Base-by-base conservation (phyloP, 139 green algal species). In the Coccomyxa sp. region DNA sequence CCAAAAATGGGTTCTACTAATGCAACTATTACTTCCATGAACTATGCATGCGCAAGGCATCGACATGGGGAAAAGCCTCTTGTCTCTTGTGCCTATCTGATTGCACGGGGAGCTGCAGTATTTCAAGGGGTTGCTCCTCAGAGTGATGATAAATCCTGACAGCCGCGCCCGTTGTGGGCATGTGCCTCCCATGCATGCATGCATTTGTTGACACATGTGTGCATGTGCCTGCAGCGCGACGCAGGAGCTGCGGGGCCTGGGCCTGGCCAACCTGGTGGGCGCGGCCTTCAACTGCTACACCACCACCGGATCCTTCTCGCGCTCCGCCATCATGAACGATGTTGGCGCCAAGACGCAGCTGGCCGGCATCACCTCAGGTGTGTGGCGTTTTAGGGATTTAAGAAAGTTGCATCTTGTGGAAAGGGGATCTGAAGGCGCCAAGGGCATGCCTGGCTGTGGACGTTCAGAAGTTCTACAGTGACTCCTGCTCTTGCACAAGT, bases 211-310 rank as follows among this genome's bases (percentile, higher is more conserved):
- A 57, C 30, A 80, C 76, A 21, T 80, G 28, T 12, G 28, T 74
- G 67, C 12, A 57, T 28, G 13, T 58, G 51, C n/a, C 14, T 89
- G 78, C 51, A 85, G 88, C 82, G 83, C 90, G 51, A 97, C 95
- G 67, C 92, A 95, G 85, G 95, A 98, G 91, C 93, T 98, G 78
- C 81, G 93, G 9, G 95, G 90, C 25, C 84, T 98, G 79, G 95
- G 95, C 71, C 63, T 98, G 10, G 91, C 95, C 80, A 98, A 98
- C 91, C 82, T 97, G 28, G 86, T 91, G 12, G 95, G 95, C 59
- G 88, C 95, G 23, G 78, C 88, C 23, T 98, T 97, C 88, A 93
- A 91, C 83, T 90, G 87, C 74, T 98, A 98, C 91, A 95, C 95
- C 80, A 95, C 90, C 79, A 96, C 91, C 13, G 93, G 94, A 59